Base-by-base conservation (phyloP, 2,329 filamentous ascomycete genomes). In the Penicillium crustosum region DNA sequence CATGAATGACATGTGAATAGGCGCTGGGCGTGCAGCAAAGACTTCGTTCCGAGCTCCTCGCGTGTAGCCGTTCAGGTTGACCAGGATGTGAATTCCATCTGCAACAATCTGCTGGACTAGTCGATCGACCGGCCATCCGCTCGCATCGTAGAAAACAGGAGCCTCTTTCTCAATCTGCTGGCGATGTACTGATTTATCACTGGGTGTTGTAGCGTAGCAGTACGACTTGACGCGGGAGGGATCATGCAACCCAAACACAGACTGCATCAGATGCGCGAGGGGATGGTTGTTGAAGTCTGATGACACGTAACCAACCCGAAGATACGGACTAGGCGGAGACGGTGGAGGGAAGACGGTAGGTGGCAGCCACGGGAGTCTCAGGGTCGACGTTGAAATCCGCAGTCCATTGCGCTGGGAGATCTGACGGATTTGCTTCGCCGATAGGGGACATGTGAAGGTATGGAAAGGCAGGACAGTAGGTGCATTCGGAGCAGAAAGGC, bases 1-100 rank as follows among this genome's bases (percentile, higher is more conserved):
- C 94, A 99, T 99, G 70, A 99, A 99, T 0, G 94, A 96, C 94
- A 99, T 99, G 65, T 99, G 94, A 43, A 99, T 91, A 0, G 94
- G 94, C 2, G 93, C 92, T 17, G 94, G 91, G 27, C 95, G 86
- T 23, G 94, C 94, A 23, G 94, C 94, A 73, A 99, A 99, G 4
- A 99, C 89, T 71, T 99, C 94, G 67, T 99, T 99, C 25, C 93
- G 86, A n/a, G 94, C 94, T 31, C 94, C 94, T 53, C 94, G 85
- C 0, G 94, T 99, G 73, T 99, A 99, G 12, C 94, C 94, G 68
- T 99, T 99, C n/a, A 99, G 82, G 63, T 99, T 99, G 67, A 99
- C 87, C 21, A 99, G 82, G 42, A 99, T 94, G 70, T 99, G 94
- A 50, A 99, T 94, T 7, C 88, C 86, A 70, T 99, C 94, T 44